phyloP scores from a whole-genome alignment of 2,329 filamentous ascomycete genomes.

The Claviceps sp. region DNA sequence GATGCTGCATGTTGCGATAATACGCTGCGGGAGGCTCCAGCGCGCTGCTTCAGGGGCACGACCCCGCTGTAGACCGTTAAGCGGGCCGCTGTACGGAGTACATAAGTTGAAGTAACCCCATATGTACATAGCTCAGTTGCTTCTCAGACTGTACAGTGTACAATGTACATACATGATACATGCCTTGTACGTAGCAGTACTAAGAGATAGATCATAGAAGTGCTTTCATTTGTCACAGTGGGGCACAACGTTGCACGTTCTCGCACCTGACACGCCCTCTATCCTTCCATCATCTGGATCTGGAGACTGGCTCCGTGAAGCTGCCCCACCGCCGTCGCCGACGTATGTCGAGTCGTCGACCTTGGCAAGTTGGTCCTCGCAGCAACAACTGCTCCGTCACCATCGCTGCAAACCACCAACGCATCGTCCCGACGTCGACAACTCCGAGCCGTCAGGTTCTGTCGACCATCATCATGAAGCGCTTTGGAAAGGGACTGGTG shows the following conservation, averaged over 20 bases:
- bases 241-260: not conserved
- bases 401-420: not conserved
- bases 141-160: too few species aligned
- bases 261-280: conserved; percentile 4
- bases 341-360: conserved; percentile 2
- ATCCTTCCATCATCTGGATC: conserved; percentile 7
- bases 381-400: not conserved
- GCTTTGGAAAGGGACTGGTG: conserved; percentile 81
- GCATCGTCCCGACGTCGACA: conserved; percentile 5
- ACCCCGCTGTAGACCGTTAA: too few species aligned
- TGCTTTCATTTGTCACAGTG: not conserved
- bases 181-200: too few species aligned
- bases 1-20: too few species aligned
- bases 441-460: conserved; percentile 3
- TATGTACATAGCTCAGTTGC: too few species aligned
- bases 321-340: conserved; percentile 13
- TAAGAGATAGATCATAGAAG: too few species aligned
- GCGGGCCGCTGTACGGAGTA: too few species aligned
- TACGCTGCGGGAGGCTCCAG: too few species aligned
- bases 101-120: too few species aligned
- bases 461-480: conserved; percentile 63
- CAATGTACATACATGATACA: too few species aligned
- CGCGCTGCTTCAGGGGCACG: too few species aligned
- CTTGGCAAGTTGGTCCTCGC: not conserved
- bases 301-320: conserved; percentile 2